These are phyloP conservation scores for Mycena rebaudengoi DNA, from an alignment of 768 basidiomycete genomes.

Conservation along the genomic window DNA sequence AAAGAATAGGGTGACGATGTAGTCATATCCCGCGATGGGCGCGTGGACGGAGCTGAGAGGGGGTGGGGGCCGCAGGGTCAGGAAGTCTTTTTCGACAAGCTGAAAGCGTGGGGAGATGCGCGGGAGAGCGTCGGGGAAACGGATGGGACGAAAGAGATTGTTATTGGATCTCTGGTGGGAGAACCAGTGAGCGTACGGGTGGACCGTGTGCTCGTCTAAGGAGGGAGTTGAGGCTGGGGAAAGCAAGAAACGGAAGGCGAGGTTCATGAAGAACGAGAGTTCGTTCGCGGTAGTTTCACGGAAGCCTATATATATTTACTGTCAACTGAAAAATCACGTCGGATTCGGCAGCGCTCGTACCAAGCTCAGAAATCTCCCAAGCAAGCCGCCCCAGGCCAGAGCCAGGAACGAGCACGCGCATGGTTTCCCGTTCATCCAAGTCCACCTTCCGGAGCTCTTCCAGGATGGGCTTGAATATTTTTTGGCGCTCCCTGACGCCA, in stretches of 20 bases:
- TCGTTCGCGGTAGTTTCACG: conserved; percentile 67
- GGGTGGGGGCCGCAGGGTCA: conserved; percentile 43
- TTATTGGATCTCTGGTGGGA: conserved; percentile 67
- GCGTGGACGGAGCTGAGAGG: not conserved
- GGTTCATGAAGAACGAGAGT: conserved; percentile 71
- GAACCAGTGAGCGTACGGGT: conserved; percentile 75
- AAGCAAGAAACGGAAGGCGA: conserved; percentile 66
- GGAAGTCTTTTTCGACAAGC: conserved; percentile 67
- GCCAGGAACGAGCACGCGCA: conserved; percentile 68
- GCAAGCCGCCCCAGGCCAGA: conserved; percentile 71
- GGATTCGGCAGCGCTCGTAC: conserved; percentile 39
- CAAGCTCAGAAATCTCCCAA: conserved; percentile 72
- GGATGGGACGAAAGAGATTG: conserved; percentile 58
- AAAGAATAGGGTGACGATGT: conserved; percentile 72
- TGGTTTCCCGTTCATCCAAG: conserved; percentile 35
- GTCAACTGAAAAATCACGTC: too few species aligned
- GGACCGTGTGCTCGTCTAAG: conserved; percentile 57
- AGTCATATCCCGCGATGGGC: conserved; percentile 56
- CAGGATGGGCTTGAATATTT: conserved; percentile 66
- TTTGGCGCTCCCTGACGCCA: conserved; percentile 60
- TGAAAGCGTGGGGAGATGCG: conserved; percentile 51
- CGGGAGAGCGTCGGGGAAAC: conserved; percentile 71
- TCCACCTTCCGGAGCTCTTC: conserved; percentile 48
- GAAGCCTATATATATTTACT: too few species aligned
- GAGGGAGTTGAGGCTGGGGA: conserved; percentile 52